Conservation (phyloP, 23 red algal genomes). For the Gracilaria caudata region DNA sequence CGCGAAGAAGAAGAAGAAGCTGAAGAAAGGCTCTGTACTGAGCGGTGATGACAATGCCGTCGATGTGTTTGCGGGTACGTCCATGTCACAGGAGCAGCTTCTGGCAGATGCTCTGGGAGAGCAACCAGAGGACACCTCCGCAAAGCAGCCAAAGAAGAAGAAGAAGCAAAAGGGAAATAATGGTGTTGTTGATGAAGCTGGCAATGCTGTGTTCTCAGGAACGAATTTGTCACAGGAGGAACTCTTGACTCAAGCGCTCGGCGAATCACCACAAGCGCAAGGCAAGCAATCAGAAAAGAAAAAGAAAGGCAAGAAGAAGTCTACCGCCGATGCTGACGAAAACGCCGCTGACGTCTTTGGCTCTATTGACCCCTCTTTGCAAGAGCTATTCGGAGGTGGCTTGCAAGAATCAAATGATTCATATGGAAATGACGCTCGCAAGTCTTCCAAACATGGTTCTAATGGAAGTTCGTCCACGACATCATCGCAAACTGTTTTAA, state of each 20-base stretch:
- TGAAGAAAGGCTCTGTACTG: constrained; percentile 16
- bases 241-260: neutral
- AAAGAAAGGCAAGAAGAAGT: constrained; percentile 59
- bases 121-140: neutral
- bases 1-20: constrained; percentile 58
- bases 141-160: constrained; percentile 27
- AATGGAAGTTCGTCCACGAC: neutral
- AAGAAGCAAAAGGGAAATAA: constrained; percentile 40
- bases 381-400: constrained; percentile 33
- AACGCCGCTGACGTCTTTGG: constrained; percentile 68
- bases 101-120: constrained; percentile 41
- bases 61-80: constrained; percentile 72
- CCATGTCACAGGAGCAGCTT: constrained; percentile 19
- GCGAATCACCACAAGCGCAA: neutral
- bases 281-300: constrained; percentile 37
- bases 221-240: constrained; percentile 5
- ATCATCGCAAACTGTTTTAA: neutral
- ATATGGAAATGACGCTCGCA: neutral
- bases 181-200: constrained; percentile 12
- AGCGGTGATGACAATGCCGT: constrained; percentile 72
- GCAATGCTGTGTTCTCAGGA: constrained; percentile 25
- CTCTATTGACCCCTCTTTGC: constrained; percentile 3
- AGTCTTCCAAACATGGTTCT: neutral
- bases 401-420: neutral
- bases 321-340: neutral